Conservation (phyloP, 306 rosid species). For the Quillaja saponaria region DNA sequence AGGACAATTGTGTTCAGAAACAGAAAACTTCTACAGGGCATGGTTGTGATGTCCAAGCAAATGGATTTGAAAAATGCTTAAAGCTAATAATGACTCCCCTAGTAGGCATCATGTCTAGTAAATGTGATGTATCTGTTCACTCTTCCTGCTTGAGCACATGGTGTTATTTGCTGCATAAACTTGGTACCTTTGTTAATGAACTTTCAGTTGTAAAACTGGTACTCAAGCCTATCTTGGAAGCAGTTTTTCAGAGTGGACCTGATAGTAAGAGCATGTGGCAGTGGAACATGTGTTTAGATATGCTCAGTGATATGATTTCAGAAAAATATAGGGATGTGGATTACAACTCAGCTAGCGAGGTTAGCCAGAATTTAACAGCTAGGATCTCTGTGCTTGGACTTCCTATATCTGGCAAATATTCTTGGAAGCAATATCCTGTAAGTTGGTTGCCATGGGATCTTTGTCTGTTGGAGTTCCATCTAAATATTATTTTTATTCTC, state of each 20-base stretch:
- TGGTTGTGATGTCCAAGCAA: constrained; percentile 39
- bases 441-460: constrained; percentile 84
- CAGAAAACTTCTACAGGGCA: constrained; percentile 27
- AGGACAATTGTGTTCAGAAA: constrained; percentile 29
- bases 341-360: constrained; percentile 31
- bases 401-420: constrained; percentile 44
- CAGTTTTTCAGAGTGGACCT: constrained; percentile 59
- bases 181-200: constrained; percentile 60
- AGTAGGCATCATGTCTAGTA: constrained; percentile 62
- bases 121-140: constrained; percentile 64
- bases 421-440: constrained; percentile 56
- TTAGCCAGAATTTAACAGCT: constrained; percentile 29
- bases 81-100: constrained; percentile 87
- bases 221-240: constrained; percentile 63
- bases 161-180: constrained; percentile 71
- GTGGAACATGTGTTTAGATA: constrained; percentile 62
- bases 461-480: constrained; percentile 61
- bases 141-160: constrained; percentile 81
- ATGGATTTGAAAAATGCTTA: constrained; percentile 59
- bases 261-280: constrained; percentile 54
- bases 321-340: constrained; percentile 46
- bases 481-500: constrained; percentile 52
- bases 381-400: constrained; percentile 26
- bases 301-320: constrained; percentile 58
- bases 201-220: constrained; percentile 48